These are phyloP conservation scores for Colletotrichum eleusines DNA, from an alignment of 2,329 filamentous ascomycete genomes.

Conservation along the genomic window DNA sequence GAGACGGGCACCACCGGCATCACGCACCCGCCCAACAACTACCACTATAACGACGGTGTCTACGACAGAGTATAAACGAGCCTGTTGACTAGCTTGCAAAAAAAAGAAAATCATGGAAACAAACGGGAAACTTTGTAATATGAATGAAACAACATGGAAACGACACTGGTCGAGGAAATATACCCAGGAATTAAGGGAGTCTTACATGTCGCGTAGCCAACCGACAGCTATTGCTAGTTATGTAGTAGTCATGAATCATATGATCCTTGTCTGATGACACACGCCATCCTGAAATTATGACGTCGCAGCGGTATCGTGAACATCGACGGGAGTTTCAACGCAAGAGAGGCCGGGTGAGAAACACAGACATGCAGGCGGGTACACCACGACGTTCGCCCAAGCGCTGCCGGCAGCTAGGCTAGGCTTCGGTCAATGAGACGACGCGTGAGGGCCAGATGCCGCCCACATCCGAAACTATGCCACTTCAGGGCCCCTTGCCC, in stretches of 20 bases:
- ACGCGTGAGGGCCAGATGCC: background rate
- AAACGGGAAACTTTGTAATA: slow-evolving; percentile 38
- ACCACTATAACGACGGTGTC: slow-evolving; percentile 55
- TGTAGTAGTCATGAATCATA: slow-evolving; percentile 1
- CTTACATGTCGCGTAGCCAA: background rate
- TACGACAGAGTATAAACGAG: slow-evolving; percentile 45
- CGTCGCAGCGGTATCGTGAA: background rate
- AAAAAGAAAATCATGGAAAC: slow-evolving; percentile 32
- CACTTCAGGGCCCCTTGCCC: background rate
- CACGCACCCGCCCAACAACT: slow-evolving; percentile 43
- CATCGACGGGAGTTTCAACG: background rate
- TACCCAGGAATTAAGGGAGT: slow-evolving; percentile 32
- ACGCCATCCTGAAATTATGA: background rate
- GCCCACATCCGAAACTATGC: background rate
- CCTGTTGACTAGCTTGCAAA: slow-evolving; percentile 19
- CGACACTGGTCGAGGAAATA: slow-evolving; percentile 14
- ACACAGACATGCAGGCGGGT: too few species aligned
- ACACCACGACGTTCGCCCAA: too few species aligned
- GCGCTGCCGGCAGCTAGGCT: background rate
- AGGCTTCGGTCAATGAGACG: background rate
- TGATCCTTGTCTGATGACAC: background rate
- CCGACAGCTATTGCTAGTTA: slow-evolving; percentile 4
- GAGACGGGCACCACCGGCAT: slow-evolving; percentile 32
- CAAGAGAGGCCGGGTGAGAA: background rate
- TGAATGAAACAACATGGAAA: background rate